Evolutionary conservation across 805 yeast species (phyloP), one percentile per base, ranked within the genome.

Genomic region (Teunomyces aglyptinius): DNA sequence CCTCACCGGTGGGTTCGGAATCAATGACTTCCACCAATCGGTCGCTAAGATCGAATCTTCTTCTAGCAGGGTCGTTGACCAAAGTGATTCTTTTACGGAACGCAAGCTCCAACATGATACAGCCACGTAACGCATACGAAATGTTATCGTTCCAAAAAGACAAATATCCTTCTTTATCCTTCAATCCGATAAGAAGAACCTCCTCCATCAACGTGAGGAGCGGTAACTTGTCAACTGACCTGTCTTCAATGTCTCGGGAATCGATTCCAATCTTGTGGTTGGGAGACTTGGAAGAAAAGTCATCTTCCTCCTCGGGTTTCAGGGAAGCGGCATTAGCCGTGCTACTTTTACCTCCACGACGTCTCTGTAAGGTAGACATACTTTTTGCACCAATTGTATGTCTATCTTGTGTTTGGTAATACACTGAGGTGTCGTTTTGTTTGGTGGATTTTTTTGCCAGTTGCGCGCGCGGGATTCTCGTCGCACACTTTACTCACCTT

Each of bases 121-220:
- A 86, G 10, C 99, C 99, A 58, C 99, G 82, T 49, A 94, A 76
- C 1, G 97, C 96, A 70, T 94, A 94, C 19, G 97, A 89, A 45
- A 94, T 91, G 67, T 89, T 91, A 68, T 94, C 99, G 64, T 94
- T 94, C 99, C 99, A 94, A 69, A 94, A 94, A 24, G 97, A 89
- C 38, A 94, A 75, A 65, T 92, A 90, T 10, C 99, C 99, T 67
- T 94, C 98, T 57, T 87, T 86, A 68, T 94, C 98, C 61, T 92
- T 91, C 54, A 94, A 77, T 4, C 99, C 99, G 73, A 94, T 79
- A 52, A 94, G 76, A 53, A 94, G 73, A 5, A 94, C 97, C 68
- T 94, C 99, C 67, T 94, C 99, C 97, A 94, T 90, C 54, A 94
- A 71, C 0, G 99, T 94, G 55, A 94, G 75, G 36, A 82, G 72